phyloP scores from a whole-genome alignment of 768 basidiomycete genomes.

The Rickenella mellea region DNA sequence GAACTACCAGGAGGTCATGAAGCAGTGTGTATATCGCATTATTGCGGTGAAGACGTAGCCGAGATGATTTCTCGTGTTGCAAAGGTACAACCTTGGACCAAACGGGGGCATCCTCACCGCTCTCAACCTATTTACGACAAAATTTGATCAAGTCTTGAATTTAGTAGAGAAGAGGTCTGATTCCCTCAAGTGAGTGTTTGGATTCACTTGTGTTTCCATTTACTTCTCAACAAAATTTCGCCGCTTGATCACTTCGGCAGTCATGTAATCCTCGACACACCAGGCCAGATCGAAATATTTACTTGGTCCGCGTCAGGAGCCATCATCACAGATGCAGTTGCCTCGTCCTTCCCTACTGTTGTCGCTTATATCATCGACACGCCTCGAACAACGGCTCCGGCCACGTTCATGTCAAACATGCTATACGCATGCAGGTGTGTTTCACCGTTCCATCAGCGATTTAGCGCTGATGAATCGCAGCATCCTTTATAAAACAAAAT shows the following conservation, averaged over 20 bases:
- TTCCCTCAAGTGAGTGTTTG: slow-evolving; percentile 67
- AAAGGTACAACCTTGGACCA: slow-evolving; percentile 93
- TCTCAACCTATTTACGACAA: slow-evolving; percentile 95
- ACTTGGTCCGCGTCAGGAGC: slow-evolving; percentile 99
- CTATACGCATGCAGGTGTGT: slow-evolving; percentile 91
- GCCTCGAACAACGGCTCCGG: slow-evolving; percentile 85
- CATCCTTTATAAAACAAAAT: slow-evolving; percentile 95
- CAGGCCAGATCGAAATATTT: slow-evolving; percentile 99
- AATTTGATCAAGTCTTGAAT: slow-evolving; percentile 92
- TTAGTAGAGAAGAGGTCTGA: slow-evolving; percentile 88
- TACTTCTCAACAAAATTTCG: too few species aligned
- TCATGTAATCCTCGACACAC: slow-evolving; percentile 92
- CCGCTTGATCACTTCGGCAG: slow-evolving; percentile 28
- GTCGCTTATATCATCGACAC: slow-evolving; percentile 98
- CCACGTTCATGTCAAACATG: slow-evolving; percentile 99
- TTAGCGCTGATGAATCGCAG: slow-evolving; percentile 25
- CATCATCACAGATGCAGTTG: slow-evolving; percentile 96
- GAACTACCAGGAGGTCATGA: slow-evolving; percentile 98
- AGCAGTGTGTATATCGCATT: slow-evolving; percentile 67
- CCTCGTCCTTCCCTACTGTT: slow-evolving; percentile 86
- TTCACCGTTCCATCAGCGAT: background rate
- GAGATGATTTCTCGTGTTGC: background rate
- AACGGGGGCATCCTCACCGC: slow-evolving; percentile 98
- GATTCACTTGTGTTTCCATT: too few species aligned
- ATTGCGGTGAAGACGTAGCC: background rate